Evolutionary conservation across 345 rosid species (phyloP).

Genomic region (Rhodamnia rubescens): DNA sequence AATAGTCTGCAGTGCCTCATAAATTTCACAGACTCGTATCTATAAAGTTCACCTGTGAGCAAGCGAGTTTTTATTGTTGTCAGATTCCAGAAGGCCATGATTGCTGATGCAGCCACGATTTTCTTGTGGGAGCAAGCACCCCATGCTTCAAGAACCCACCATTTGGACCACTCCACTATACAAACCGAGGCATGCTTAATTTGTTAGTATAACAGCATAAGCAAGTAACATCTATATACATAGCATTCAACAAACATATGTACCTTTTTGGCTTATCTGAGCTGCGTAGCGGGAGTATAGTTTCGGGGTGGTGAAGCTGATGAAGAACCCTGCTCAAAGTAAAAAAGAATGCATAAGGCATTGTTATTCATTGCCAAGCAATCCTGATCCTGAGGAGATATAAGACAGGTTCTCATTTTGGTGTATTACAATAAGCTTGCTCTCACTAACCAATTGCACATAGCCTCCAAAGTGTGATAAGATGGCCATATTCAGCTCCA

Average conservation of each 20-base stretch:
- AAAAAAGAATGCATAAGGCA: not conserved
- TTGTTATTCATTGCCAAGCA: not conserved
- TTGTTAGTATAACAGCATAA: not conserved
- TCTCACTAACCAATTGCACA: slow-evolving; percentile 51
- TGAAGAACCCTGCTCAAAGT: slow-evolving; percentile 56
- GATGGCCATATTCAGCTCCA: slow-evolving; percentile 85
- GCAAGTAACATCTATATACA: not conserved
- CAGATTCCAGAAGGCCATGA: slow-evolving; percentile 84
- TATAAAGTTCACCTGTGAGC: slow-evolving; percentile 36
- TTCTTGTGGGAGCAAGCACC: slow-evolving; percentile 79
- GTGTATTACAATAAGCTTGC: not conserved
- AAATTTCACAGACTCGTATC: not conserved
- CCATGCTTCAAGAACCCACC: slow-evolving; percentile 50
- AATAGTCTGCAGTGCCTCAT: not conserved
- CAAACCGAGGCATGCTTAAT: not conserved
- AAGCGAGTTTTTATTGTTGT: slow-evolving; percentile 74
- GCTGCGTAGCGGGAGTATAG: slow-evolving; percentile 46
- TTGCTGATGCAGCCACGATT: slow-evolving; percentile 63
- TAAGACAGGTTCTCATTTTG: not conserved
- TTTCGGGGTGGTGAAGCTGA: slow-evolving; percentile 68
- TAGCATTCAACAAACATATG: too few relatives aligned
- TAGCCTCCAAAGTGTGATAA: slow-evolving; percentile 66
- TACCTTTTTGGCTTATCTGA: slow-evolving; percentile 59
- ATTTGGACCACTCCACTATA: slow-evolving; percentile 38
- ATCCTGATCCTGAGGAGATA: not conserved